Evolutionary conservation across 2,329 filamentous ascomycete genomes (phyloP).

Genomic region (Cladosporium sp.): DNA sequence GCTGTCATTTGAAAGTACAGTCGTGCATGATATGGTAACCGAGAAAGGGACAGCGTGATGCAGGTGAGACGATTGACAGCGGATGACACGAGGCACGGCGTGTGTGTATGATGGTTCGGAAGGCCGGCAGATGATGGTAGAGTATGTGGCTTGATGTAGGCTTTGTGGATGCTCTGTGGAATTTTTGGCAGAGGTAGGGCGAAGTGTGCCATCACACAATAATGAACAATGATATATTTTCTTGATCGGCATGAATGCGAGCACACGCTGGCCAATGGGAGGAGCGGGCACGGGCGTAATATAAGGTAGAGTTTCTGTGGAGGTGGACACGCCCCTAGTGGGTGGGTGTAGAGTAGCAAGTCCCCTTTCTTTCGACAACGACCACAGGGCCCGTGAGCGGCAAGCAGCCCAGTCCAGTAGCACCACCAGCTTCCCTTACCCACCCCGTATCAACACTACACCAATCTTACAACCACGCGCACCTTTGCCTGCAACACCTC

Average conservation of each 20-base stretch:
- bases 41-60: slow-evolving; percentile 5
- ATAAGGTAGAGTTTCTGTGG: slow-evolving; percentile 7
- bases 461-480: not conserved
- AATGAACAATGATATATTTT: not conserved
- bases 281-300: not conserved
- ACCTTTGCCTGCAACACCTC: not conserved
- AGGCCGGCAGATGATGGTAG: not conserved
- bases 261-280: not conserved
- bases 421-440: slow-evolving; percentile 8
- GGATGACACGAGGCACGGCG: slow-evolving; percentile 9
- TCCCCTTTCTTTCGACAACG: slow-evolving; percentile 11
- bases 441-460: not conserved
- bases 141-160: not conserved
- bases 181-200: too few relatives aligned
- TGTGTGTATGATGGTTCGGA: not conserved
- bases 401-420: not conserved
- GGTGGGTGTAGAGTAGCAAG: not conserved
- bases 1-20: not conserved
- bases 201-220: too few relatives aligned
- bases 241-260: not conserved
- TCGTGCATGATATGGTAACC: not conserved
- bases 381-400: slow-evolving; percentile 4
- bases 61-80: slow-evolving; percentile 3
- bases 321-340: slow-evolving; percentile 4
- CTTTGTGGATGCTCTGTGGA: not conserved